Conservation (phyloP, 805 yeast species). For the Metschnikowia similis region DNA sequence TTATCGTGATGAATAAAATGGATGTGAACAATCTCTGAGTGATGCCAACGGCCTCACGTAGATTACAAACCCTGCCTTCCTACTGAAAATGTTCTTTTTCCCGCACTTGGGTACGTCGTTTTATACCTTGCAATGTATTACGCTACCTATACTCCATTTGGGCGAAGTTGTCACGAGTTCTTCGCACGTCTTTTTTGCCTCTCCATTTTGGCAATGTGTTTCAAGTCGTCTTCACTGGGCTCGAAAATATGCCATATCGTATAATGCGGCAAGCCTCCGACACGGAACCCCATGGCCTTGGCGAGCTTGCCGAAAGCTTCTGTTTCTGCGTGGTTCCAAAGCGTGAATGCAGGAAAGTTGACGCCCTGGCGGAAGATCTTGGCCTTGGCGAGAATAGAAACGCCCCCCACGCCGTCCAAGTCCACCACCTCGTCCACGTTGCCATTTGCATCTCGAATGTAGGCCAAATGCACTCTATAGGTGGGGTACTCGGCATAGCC, state of each 20-base stretch:
- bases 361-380: constrained; percentile 71
- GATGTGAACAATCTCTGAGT: constrained; percentile 52
- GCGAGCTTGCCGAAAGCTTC: constrained; percentile 86
- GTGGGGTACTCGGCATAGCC: constrained; percentile 87
- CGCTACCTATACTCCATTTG: background rate
- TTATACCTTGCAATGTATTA: background rate
- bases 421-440: constrained; percentile 60
- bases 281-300: constrained; percentile 69
- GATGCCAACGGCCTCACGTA: constrained; percentile 35
- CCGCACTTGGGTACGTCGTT: background rate
- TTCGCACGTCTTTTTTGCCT: constrained; percentile 52
- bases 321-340: constrained; percentile 82
- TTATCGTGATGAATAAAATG: constrained; percentile 41
- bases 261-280: constrained; percentile 87
- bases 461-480: constrained; percentile 78
- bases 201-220: constrained; percentile 65
- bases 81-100: constrained; percentile 34
- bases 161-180: background rate
- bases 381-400: constrained; percentile 72
- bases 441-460: constrained; percentile 59
- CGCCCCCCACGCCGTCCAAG: constrained; percentile 86
- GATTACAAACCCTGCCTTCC: constrained; percentile 51
- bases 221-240: constrained; percentile 80
- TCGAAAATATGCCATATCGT: constrained; percentile 89
- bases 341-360: constrained; percentile 82